Evolutionary conservation across 1,284 basidiomycete genomes (phyloP), one percentile per base, ranked within the genome.

Genomic region (Rhodotorula glutinis): DNA sequence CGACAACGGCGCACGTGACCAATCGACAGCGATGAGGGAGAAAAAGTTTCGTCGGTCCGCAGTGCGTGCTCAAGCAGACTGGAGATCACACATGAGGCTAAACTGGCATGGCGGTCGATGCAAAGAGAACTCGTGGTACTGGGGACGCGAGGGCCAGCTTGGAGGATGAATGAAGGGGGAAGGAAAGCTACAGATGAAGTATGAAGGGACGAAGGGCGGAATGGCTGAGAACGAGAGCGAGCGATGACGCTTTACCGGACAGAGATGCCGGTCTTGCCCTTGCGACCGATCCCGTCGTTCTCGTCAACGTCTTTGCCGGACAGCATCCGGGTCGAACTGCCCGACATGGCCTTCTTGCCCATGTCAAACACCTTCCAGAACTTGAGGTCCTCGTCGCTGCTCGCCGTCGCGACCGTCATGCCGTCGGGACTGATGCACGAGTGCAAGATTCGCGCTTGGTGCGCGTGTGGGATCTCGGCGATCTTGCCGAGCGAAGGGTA

Each of bases 341-440:
- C 66, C 21, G 47, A 62, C 40, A 27, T 56, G 21, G 59, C 66
- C 71, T 64, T 76, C 63, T 53, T 71, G 66, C 53, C 76, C 47
- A 62, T 27, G 59, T 79, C 78, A 69, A 78, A 79, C 30, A 79
- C 70, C 68, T 76, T 84, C 90, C 90, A 92, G 79, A 93, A 92
- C 81, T 96, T 96, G 74, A 97, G 82, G 76, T 92, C 93, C 82
- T 97, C 93, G 76, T 97, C 94, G 0, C 89, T 89, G 1, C 91
- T 91, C 23, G 89, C 91, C 0, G 93, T 96, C 71, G 87, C 89
- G 11, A 97, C 87, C 10, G 91, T 86, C 73, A 92, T 91, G 0
- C 93, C 94, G 23, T 87, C 88, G 2, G 93, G 94, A 59, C 88
- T 86, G 13, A 95, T 78, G n/a, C 87, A 85, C 60, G 88, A 90